Conservation (phyloP, 106 monocot species). For the Phalaenopsis aphrodite region DNA sequence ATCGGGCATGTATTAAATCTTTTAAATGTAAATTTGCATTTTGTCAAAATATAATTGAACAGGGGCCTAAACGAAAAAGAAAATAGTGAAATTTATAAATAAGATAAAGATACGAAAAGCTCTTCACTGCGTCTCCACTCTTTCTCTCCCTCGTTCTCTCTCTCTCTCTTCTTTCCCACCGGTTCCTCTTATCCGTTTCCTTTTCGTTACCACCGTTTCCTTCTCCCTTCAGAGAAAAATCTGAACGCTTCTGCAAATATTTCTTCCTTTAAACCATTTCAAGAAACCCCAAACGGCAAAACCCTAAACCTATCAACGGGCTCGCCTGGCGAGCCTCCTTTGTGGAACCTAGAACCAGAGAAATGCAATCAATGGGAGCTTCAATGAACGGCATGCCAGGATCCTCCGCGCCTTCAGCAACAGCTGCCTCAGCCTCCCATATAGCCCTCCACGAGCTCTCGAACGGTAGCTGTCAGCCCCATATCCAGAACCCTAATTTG, state of each 20-base stretch:
- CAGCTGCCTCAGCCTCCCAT: slow-evolving; percentile 4
- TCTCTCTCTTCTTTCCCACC: neutral
- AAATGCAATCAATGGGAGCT: slow-evolving; percentile 1
- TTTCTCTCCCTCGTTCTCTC: neutral
- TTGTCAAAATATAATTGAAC: neutral
- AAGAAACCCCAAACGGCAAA: neutral
- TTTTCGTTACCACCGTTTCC: neutral
- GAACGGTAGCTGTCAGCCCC: slow-evolving; percentile 14
- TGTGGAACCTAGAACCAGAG: neutral
- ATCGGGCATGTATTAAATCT: no score
- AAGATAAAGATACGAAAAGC: neutral
- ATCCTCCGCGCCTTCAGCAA: neutral
- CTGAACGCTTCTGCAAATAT: neutral
- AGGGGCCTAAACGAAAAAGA: neutral
- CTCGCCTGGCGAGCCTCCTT: neutral
- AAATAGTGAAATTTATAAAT: neutral
- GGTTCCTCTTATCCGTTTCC: neutral
- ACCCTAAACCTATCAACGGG: neutral
- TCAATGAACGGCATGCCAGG: slow-evolving; percentile 3
- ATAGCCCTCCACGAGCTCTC: slow-evolving; percentile 25
- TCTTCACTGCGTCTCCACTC: neutral
- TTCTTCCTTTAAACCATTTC: neutral
- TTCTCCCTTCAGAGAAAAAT: neutral
- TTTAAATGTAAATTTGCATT: neutral
- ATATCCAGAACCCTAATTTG: slow-evolving; percentile 1